Percentiles rank a stretch among this genome's conserved stretches.
Conservation (phyloP, 2,329 filamentous ascomycete species). For the Aspergillus sojae region DNA sequence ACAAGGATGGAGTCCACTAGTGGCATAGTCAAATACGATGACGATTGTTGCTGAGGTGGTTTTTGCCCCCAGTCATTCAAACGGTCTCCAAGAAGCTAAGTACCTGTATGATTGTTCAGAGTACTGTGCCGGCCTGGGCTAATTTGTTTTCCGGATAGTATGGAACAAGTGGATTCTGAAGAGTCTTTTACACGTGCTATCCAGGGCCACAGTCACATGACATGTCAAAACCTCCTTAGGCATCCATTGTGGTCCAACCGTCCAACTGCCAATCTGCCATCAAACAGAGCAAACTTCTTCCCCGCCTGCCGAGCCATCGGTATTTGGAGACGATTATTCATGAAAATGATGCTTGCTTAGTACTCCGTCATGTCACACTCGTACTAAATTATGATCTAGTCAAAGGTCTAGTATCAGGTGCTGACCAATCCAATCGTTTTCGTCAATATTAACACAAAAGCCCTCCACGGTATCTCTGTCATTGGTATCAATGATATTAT, state of each 20-base stretch:
- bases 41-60: constrained; percentile 6
- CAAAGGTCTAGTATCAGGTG: not conserved
- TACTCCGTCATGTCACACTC: not conserved
- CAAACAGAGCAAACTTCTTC: not conserved
- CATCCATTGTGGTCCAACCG: too few species aligned
- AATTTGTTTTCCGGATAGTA: not conserved
- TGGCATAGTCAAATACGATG: constrained; percentile 8
- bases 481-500: not conserved
- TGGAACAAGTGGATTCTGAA: not conserved
- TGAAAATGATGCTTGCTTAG: not conserved
- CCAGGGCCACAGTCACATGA: not conserved
- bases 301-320: not conserved
- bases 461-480: not conserved
- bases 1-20: not conserved
- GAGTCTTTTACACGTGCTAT: not conserved
- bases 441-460: not conserved
- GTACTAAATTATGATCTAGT: too few species aligned
- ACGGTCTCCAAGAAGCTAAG: not conserved
- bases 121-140: not conserved
- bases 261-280: not conserved
- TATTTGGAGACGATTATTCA: not conserved
- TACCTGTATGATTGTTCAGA: not conserved
- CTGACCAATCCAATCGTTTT: not conserved
- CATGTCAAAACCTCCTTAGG: not conserved
- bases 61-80: not conserved